Conservation (phyloP, 1,284 basidiomycete genomes). For the Sanghuangporus baumii region DNA sequence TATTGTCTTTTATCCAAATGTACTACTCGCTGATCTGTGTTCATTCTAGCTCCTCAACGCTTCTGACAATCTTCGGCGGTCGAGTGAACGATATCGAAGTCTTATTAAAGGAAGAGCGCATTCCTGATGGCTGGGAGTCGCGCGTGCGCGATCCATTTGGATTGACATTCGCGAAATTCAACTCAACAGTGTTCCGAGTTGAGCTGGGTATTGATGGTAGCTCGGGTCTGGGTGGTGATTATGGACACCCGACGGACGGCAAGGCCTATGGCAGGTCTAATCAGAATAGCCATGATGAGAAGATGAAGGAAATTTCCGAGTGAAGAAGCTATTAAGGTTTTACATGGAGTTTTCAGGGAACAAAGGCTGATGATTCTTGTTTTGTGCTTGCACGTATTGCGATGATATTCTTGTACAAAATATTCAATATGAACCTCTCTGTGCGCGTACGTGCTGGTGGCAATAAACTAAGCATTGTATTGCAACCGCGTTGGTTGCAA, state of each 20-base stretch:
- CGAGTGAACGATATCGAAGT: slow-evolving; percentile 46
- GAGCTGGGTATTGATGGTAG: slow-evolving; percentile 35
- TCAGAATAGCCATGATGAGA: too few species aligned
- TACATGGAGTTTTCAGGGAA: too few species aligned
- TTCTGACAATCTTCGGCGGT: slow-evolving; percentile 63
- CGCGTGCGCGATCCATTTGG: slow-evolving; percentile 47
- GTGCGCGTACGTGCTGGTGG: too few species aligned
- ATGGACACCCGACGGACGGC: background rate
- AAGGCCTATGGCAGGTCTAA: too few species aligned
- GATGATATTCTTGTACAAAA: too few species aligned
- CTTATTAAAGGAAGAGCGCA: slow-evolving; percentile 56
- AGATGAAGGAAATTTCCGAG: too few species aligned
- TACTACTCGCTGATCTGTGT: slow-evolving; percentile 6
- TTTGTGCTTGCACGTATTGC: too few species aligned
- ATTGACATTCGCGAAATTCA: slow-evolving; percentile 54
- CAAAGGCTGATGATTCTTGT: too few species aligned
- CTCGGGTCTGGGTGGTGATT: background rate
- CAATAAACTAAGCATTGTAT: too few species aligned
- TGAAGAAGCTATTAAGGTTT: too few species aligned
- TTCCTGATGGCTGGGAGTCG: slow-evolving; percentile 67
- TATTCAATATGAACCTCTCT: too few species aligned
- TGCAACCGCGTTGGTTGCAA: too few species aligned
- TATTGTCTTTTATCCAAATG: slow-evolving; percentile 11
- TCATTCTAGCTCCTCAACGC: slow-evolving; percentile 42
- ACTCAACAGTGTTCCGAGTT: slow-evolving; percentile 47